Conservation (phyloP, 306 rosid species). For the Dryas drummondii region DNA sequence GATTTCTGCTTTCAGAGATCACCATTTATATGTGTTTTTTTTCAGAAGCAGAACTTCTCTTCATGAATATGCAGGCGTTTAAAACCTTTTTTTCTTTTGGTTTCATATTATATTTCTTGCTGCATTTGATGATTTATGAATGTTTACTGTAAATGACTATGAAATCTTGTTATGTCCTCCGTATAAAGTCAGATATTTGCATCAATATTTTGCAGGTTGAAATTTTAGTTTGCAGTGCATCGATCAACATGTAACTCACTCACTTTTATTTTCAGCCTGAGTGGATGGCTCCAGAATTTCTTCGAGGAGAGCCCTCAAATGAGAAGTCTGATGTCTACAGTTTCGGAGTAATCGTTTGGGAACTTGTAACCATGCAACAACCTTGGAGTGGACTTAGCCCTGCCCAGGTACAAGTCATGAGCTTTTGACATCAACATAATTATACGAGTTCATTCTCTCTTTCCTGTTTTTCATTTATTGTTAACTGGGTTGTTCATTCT, state of each 20-base stretch:
- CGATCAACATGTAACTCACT: conserved; percentile 44
- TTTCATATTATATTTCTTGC: background rate
- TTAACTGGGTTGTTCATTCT: conserved; percentile 17
- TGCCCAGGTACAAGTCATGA: conserved; percentile 59
- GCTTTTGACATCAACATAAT: background rate
- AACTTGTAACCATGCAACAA: conserved; percentile 84
- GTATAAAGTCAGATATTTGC: conserved; percentile 37
- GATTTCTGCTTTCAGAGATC: background rate
- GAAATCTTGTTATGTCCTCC: conserved; percentile 18
- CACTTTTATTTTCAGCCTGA: conserved; percentile 79
- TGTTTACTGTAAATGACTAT: conserved; percentile 13
- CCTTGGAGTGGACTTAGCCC: conserved; percentile 95
- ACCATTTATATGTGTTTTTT: background rate
- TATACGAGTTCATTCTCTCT: background rate
- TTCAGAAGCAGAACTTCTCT: background rate
- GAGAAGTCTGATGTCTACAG: conserved; percentile 98
- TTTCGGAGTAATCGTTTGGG: conserved; percentile 95
- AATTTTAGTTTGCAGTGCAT: conserved; percentile 39
- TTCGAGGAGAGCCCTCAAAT: conserved; percentile 92
- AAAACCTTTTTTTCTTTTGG: background rate
- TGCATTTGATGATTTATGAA: background rate
- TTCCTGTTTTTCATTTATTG: background rate
- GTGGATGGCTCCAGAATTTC: conserved; percentile 99
- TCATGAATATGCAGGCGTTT: background rate
- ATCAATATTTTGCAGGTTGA: conserved; percentile 43